Evolutionary conservation across 176 grass and related monocot genomes (phyloP).

Genomic region (Zea mays): DNA sequence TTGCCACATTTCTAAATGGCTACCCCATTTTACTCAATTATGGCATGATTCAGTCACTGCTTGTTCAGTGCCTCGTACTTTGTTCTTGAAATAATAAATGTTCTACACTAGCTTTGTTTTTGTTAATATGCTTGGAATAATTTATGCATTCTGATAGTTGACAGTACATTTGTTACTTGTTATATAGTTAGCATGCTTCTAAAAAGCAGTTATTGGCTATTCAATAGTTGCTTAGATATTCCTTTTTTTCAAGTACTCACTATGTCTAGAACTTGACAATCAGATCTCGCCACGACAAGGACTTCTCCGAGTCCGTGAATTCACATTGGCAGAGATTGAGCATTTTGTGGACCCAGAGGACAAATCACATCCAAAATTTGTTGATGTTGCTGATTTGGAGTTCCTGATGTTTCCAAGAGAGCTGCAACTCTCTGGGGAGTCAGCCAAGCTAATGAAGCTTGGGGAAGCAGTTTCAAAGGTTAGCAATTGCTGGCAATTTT

Average conservation of each 20-base stretch:
- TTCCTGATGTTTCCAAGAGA: too few species aligned
- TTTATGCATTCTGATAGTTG: constrained; percentile 4
- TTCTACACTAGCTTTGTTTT: neutral
- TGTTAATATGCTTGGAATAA: neutral
- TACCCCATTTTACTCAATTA: neutral
- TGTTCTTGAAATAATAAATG: neutral
- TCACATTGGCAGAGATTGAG: constrained; percentile 82
- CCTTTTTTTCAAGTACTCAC: constrained; percentile 13
- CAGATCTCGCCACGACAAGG: constrained; percentile 87
- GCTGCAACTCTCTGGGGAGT: neutral
- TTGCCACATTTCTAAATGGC: neutral
- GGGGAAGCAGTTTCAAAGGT: constrained; percentile 71
- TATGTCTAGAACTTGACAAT: constrained; percentile 16
- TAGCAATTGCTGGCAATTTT: constrained; percentile 4
- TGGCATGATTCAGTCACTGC: neutral
- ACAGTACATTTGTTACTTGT: neutral
- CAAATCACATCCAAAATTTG: constrained; percentile 51
- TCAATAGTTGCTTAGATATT: neutral
- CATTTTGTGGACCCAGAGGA: constrained; percentile 87
- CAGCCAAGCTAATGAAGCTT: constrained; percentile 61
- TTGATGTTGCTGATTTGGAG: too few species aligned
- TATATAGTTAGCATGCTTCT: neutral
- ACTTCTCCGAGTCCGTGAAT: constrained; percentile 79
- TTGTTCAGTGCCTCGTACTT: neutral
- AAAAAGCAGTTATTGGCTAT: neutral